A percentile compares a stretch with the other conserved stretches of the same genome.
These are phyloP conservation scores for Aspergillus leporis DNA, from an alignment of 495 filamentous ascomycete species.

Conservation along the genomic window DNA sequence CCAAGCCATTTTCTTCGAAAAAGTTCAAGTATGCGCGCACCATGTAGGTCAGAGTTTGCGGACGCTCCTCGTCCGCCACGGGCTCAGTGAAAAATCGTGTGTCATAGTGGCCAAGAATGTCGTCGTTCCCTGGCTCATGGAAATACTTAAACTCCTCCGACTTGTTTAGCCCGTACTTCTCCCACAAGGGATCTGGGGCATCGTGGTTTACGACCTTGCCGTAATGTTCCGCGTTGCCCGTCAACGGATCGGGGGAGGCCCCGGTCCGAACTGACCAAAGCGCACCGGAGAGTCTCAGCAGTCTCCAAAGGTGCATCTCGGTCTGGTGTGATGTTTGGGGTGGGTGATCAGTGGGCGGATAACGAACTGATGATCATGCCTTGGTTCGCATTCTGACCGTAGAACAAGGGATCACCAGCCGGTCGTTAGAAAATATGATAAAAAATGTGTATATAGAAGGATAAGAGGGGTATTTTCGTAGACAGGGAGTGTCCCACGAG, in stretches of 20 bases:
- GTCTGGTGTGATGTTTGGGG: background rate
- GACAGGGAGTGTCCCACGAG: background rate
- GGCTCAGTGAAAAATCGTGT: constrained; percentile 61
- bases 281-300: constrained; percentile 22
- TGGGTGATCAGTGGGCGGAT: background rate
- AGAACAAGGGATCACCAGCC: background rate
- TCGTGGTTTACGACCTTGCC: constrained; percentile 16
- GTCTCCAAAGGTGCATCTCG: constrained; percentile 17
- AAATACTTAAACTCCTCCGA: constrained; percentile 50
- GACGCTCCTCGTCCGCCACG: constrained; percentile 64
- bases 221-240: constrained; percentile 12
- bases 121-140: constrained; percentile 57
- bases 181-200: constrained; percentile 26
- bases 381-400: constrained; percentile 21
- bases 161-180: constrained; percentile 33
- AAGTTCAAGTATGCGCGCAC: constrained; percentile 72
- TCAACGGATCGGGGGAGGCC: constrained; percentile 11
- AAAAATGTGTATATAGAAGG: background rate
- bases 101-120: constrained; percentile 71
- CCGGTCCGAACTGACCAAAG: constrained; percentile 25
- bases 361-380: constrained; percentile 12
- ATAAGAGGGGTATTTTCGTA: background rate
- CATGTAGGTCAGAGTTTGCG: constrained; percentile 63
- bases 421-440: background rate
- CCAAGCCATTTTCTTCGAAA: constrained; percentile 61